A percentile compares a stretch with the other conserved stretches of the same genome.
phyloP scores from a whole-genome alignment of 2,329 filamentous ascomycete genomes.

The Pseudocercospora eumusae region DNA sequence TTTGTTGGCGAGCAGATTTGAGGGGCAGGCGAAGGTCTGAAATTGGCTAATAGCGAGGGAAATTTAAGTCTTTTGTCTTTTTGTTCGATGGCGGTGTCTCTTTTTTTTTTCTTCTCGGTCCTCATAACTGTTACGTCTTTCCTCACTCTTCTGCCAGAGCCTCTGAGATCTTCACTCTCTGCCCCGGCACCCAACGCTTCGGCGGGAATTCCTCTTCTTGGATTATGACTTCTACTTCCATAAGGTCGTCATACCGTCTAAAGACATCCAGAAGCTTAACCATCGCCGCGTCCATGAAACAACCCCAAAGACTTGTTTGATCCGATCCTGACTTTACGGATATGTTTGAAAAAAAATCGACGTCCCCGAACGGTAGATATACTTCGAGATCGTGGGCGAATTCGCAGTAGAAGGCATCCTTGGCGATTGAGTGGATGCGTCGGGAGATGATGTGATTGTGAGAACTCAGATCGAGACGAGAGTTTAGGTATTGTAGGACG shows the following conservation, averaged over 20 bases:
- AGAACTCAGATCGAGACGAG: neutral
- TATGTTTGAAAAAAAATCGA: neutral
- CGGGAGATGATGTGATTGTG: neutral
- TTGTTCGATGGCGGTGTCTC: neutral
- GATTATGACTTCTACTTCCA: too few relatives aligned
- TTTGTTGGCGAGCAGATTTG: slow-evolving; percentile 25
- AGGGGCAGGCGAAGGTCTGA: neutral
- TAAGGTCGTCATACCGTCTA: neutral
- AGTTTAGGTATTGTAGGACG: neutral
- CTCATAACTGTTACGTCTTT: neutral
- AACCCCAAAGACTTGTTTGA: neutral
- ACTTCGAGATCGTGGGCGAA: neutral
- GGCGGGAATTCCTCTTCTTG: neutral
- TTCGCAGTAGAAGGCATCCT: neutral
- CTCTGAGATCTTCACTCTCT: neutral
- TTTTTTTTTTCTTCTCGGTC: neutral
- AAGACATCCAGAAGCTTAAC: neutral
- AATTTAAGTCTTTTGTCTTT: neutral
- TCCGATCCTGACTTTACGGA: neutral
- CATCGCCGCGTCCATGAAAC: neutral
- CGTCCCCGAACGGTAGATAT: too few relatives aligned
- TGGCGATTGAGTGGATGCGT: neutral
- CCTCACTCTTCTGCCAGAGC: neutral
- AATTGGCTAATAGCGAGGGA: neutral
- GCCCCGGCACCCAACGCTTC: neutral